Conservation (phyloP, 805 yeast genomes). For the Isabelozyma rhagii region DNA sequence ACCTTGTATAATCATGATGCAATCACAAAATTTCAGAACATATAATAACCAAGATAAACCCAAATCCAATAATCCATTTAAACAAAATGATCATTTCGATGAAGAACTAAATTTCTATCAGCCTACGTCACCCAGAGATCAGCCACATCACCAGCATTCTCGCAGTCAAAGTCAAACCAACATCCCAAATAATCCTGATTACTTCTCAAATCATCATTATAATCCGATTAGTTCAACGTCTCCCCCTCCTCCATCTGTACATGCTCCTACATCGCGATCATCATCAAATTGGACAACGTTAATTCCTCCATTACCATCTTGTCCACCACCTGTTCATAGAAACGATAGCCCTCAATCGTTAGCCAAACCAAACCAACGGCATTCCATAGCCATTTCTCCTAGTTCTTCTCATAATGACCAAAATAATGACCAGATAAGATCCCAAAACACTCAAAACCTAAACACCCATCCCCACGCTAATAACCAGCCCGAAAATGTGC, state of each 20-base stretch:
- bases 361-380: slow-evolving; percentile 14
- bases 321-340: slow-evolving; percentile 9
- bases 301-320: slow-evolving; percentile 32
- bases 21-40: neutral
- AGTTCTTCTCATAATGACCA: slow-evolving; percentile 3
- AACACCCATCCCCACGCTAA: neutral
- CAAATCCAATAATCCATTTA: neutral
- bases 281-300: slow-evolving; percentile 26
- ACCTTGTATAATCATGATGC: neutral
- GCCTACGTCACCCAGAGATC: neutral
- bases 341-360: neutral
- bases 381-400: slow-evolving; percentile 28
- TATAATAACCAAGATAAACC: neutral
- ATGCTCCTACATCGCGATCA: neutral
- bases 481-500: neutral
- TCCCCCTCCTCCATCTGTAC: neutral
- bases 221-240: slow-evolving; percentile 1
- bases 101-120: neutral
- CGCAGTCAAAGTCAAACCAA: slow-evolving; percentile 5
- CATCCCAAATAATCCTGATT: neutral
- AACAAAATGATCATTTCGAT: neutral
- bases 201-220: neutral
- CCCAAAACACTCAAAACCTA: slow-evolving; percentile 1
- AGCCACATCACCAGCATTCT: slow-evolving; percentile 3
- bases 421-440: slow-evolving; percentile 1